A percentile compares a stretch with the other conserved stretches of the same genome.
Evolutionary conservation across 768 basidiomycete genomes (phyloP).

Genomic region (Tylopilus plumbeoviolaceoides): DNA sequence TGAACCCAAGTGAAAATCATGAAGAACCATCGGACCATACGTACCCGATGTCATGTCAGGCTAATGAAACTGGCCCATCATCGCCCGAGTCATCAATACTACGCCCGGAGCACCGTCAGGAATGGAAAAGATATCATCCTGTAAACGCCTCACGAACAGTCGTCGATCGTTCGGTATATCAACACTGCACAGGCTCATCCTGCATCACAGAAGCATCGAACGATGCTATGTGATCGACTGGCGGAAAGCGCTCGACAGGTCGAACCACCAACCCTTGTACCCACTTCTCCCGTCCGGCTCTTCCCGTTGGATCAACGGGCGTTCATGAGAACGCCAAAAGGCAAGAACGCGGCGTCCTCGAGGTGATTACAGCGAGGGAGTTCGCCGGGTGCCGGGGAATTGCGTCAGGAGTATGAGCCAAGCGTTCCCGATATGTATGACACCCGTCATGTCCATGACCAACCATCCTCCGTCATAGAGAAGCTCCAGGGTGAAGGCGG

Average conservation of each 20-base stretch:
- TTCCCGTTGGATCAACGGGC: not conserved
- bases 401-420: slow-evolving; percentile 9
- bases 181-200: not conserved
- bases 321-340: slow-evolving; percentile 1
- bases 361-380: slow-evolving; percentile 28
- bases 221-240: not conserved
- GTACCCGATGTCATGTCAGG: not conserved
- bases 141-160: not conserved
- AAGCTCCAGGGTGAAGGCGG: slow-evolving; percentile 18
- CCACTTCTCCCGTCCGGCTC: slow-evolving; percentile 8
- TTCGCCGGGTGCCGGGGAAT: slow-evolving; percentile 8
- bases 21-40: not conserved
- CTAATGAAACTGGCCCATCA: not conserved
- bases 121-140: not conserved
- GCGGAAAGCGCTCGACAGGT: not conserved
- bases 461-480: slow-evolving; percentile 14
- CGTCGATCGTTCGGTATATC: slow-evolving; percentile 1
- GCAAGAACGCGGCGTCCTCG: slow-evolving; percentile 24
- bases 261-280: slow-evolving; percentile 10
- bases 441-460: slow-evolving; percentile 3
- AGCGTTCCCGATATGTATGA: slow-evolving; percentile 11
- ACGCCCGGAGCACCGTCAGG: not conserved
- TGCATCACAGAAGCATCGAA: slow-evolving; percentile 4
- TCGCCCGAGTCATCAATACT: not conserved
- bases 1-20: slow-evolving; percentile 7